Percentiles rank a stretch among this genome's conserved stretches.
Evolutionary conservation across 768 basidiomycete genomes (phyloP).

Genomic region (Cystobasidium ongulense): DNA sequence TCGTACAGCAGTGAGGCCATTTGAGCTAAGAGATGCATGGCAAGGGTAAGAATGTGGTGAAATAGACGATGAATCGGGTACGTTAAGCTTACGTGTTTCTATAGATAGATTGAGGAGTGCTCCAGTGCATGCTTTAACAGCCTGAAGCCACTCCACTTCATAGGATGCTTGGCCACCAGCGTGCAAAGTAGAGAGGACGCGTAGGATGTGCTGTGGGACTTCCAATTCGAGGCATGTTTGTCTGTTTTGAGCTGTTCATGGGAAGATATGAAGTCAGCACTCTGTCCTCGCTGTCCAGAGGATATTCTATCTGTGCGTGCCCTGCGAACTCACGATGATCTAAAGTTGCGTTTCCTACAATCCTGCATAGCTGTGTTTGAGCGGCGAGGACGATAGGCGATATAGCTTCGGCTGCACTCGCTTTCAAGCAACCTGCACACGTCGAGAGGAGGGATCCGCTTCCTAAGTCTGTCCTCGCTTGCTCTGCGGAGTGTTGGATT

Average conservation of each 20-base stretch:
- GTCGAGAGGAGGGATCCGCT: background rate
- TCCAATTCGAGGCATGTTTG: background rate
- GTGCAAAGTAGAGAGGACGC: background rate
- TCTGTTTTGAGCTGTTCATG: constrained; percentile 13
- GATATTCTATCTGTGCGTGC: background rate
- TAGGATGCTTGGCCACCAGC: background rate
- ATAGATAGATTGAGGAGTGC: constrained; percentile 25
- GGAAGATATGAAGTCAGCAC: background rate
- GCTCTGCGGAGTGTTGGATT: background rate
- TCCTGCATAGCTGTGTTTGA: constrained; percentile 21
- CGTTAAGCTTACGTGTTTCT: constrained; percentile 24
- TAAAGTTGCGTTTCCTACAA: constrained; percentile 19
- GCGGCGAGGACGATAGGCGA: background rate
- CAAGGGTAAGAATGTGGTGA: background rate
- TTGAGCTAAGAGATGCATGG: background rate
- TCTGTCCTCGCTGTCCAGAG: background rate
- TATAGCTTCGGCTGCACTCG: background rate
- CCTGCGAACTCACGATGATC: constrained; percentile 20
- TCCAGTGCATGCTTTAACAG: constrained; percentile 21
- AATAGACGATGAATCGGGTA: too few relatives aligned
- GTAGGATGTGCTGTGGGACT: constrained; percentile 1
- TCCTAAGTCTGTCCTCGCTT: background rate
- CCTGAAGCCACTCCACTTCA: background rate
- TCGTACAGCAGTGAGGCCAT: background rate
- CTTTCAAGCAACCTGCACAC: background rate